A percentile compares a stretch with the other conserved stretches of the same genome.
Evolutionary conservation across 2,329 filamentous ascomycete species (phyloP).

Genomic region (Purpureocillium takamizusanense): DNA sequence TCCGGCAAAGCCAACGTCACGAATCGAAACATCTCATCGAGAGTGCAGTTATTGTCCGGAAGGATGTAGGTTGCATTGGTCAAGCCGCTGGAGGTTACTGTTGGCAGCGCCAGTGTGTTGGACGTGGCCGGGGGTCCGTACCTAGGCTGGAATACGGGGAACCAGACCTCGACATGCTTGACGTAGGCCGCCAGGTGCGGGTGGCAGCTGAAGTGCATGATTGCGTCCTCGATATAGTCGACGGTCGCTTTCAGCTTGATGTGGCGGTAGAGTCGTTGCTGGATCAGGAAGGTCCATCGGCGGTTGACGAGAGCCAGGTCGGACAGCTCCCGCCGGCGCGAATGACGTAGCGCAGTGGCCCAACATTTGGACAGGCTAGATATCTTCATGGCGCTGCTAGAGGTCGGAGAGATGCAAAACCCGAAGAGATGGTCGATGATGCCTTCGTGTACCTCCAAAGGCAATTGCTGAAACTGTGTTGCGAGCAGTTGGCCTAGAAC

Average conservation of each 20-base stretch:
- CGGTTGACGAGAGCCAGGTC: slow-evolving; percentile 53
- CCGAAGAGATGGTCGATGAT: slow-evolving; percentile 66
- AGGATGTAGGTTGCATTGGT: slow-evolving; percentile 50
- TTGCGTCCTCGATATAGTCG: slow-evolving; percentile 50
- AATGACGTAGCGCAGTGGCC: slow-evolving; percentile 57
- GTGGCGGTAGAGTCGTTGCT: slow-evolving; percentile 64
- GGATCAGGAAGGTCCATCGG: slow-evolving; percentile 59
- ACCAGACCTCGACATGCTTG: slow-evolving; percentile 69
- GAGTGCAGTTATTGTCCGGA: slow-evolving; percentile 56
- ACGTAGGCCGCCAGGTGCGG: slow-evolving; percentile 55
- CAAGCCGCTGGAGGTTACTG: slow-evolving; percentile 44
- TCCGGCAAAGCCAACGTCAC: slow-evolving; percentile 49
- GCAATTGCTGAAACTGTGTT: slow-evolving; percentile 41
- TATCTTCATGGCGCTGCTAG: slow-evolving; percentile 44
- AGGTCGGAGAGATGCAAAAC: slow-evolving; percentile 53
- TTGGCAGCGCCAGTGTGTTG: slow-evolving; percentile 37
- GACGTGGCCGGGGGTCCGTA: slow-evolving; percentile 33
- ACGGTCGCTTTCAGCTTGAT: slow-evolving; percentile 66
- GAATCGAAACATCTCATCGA: slow-evolving; percentile 62
- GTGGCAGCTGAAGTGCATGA: slow-evolving; percentile 49
- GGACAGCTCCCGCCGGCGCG: slow-evolving; percentile 57
- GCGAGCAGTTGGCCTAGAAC: slow-evolving; percentile 12
- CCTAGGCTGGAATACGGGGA: slow-evolving; percentile 61
- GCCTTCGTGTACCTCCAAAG: slow-evolving; percentile 62
- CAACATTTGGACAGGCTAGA: slow-evolving; percentile 48